A percentile compares a stretch with the other conserved stretches of the same genome.
These are phyloP conservation scores for Canavalia ensiformis DNA, from an alignment of 306 rosid genomes.

Conservation along the genomic window DNA sequence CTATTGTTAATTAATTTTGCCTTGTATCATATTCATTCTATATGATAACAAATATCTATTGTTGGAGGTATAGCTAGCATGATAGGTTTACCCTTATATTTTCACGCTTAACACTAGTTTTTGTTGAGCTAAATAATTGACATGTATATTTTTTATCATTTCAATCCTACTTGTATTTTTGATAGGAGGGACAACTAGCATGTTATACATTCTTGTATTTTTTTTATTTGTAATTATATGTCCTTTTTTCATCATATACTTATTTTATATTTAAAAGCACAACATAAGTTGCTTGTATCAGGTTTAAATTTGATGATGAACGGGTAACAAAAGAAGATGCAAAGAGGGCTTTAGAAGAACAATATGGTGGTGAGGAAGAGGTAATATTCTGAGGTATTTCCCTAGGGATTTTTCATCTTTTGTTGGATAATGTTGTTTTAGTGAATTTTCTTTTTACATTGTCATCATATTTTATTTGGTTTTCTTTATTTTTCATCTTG, in stretches of 20 bases:
- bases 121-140: background rate
- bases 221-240: background rate
- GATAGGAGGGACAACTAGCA: background rate
- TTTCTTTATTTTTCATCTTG: slow-evolving; percentile 33
- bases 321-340: slow-evolving; percentile 90
- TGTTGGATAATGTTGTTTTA: background rate
- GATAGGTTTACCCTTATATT: background rate
- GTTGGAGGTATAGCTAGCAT: background rate
- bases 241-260: background rate
- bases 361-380: slow-evolving; percentile 97
- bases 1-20: background rate
- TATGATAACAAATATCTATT: background rate
- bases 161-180: background rate
- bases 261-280: slow-evolving; percentile 5
- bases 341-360: slow-evolving; percentile 94
- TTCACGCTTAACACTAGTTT: background rate
- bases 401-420: slow-evolving; percentile 7
- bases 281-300: slow-evolving; percentile 33
- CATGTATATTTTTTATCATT: background rate
- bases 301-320: slow-evolving; percentile 95
- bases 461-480: background rate
- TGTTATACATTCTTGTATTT: background rate
- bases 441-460: background rate
- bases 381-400: slow-evolving; percentile 49
- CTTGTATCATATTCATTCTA: background rate